Conservation (phyloP, 257 asterid genomes). For the Datura wrightii region DNA sequence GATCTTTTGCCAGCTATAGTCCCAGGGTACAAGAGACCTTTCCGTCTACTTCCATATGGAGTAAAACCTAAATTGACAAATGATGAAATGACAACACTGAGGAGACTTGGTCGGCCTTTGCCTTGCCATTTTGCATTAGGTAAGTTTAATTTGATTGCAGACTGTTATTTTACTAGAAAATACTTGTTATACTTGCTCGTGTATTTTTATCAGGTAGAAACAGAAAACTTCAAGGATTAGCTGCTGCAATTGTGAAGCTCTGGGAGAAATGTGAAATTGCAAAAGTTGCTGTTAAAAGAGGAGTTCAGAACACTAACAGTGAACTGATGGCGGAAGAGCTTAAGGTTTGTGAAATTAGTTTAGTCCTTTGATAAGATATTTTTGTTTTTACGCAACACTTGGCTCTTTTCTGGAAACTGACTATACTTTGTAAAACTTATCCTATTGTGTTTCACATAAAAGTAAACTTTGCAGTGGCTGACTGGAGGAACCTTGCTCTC, state of each 20-base stretch:
- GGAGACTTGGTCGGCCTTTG: slow-evolving; percentile 90
- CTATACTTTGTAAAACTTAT: slow-evolving; percentile 27
- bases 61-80: slow-evolving; percentile 82
- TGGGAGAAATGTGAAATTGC: slow-evolving; percentile 99
- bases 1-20: slow-evolving; percentile 93
- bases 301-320: slow-evolving; percentile 91
- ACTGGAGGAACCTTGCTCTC: slow-evolving; percentile 96
- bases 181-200: slow-evolving; percentile 30
- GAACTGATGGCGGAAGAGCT: slow-evolving; percentile 96
- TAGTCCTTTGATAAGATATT: background rate
- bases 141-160: slow-evolving; percentile 43
- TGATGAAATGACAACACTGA: slow-evolving; percentile 85
- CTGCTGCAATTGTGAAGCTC: slow-evolving; percentile 85
- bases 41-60: slow-evolving; percentile 93
- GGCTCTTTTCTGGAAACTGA: background rate
- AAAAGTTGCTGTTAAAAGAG: slow-evolving; percentile 91
- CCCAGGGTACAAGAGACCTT: slow-evolving; percentile 83
- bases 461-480: slow-evolving; percentile 69
- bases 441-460: slow-evolving; percentile 37
- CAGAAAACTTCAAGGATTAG: slow-evolving; percentile 90
- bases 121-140: slow-evolving; percentile 97
- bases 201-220: slow-evolving; percentile 73
- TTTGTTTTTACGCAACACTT: background rate
- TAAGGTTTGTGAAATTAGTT: slow-evolving; percentile 62
- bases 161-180: slow-evolving; percentile 28